phyloP scores from a whole-genome alignment of 2,329 filamentous ascomycete species.

The Ambrosiella xylebori region DNA sequence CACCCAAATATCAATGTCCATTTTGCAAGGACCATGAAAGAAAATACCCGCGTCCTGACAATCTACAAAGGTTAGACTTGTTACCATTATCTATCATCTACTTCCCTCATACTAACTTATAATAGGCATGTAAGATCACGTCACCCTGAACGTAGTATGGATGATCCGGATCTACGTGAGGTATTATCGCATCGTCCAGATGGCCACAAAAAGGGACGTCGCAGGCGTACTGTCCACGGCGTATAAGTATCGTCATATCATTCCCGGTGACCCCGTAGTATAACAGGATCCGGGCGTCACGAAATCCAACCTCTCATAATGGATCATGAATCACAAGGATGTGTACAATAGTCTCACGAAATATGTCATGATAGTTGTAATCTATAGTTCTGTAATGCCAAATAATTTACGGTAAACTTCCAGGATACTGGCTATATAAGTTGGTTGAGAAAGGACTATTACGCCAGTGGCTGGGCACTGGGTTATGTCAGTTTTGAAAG shows the following conservation, averaged over 20 bases:
- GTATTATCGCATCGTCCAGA: constrained; percentile 76
- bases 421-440: too few species aligned
- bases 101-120: constrained; percentile 1
- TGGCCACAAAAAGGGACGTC: constrained; percentile 62
- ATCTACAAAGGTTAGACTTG: constrained; percentile 63
- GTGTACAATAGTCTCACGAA: too few species aligned
- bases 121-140: constrained; percentile 79
- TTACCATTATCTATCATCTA: neutral
- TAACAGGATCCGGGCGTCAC: neutral
- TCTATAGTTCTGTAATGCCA: too few species aligned
- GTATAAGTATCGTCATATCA: constrained; percentile 2
- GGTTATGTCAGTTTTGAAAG: too few species aligned
- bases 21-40: constrained; percentile 91
- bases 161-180: constrained; percentile 63
- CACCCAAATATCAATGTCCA: constrained; percentile 87
- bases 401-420: too few species aligned
- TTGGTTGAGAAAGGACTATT: too few species aligned
- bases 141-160: constrained; percentile 75
- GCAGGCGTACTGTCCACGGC: constrained; percentile 40
- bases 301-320: neutral
- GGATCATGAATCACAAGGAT: too few species aligned
- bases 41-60: constrained; percentile 87
- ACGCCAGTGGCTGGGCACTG: too few species aligned
- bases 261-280: neutral
- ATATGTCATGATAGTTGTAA: too few species aligned